phyloP scores from a whole-genome alignment of 129 eudicot genomes.

The Flaveria brownii region DNA sequence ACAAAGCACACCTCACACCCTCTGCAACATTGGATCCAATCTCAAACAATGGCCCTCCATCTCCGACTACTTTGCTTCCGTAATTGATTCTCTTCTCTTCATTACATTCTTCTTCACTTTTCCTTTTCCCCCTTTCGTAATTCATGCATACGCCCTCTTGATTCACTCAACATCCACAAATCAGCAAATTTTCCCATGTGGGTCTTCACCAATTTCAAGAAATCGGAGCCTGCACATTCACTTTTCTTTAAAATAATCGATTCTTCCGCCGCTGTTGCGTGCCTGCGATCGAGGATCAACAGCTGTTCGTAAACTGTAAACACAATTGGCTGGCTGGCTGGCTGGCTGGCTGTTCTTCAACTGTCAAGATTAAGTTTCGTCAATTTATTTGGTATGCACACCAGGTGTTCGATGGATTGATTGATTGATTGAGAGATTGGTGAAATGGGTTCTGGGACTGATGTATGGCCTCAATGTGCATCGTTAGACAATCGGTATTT shows the following conservation, averaged over 20 bases:
- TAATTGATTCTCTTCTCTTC: conserved; percentile 32
- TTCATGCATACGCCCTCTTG: too few species aligned
- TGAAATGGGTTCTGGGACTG: conserved; percentile 63
- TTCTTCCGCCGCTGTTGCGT: not conserved
- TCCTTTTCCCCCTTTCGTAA: conserved; percentile 5
- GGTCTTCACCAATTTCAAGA: conserved; percentile 30
- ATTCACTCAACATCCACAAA: conserved; percentile 10
- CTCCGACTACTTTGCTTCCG: conserved; percentile 47
- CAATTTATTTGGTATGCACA: conserved; percentile 21
- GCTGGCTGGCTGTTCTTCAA: conserved; percentile 38
- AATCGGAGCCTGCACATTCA: not conserved
- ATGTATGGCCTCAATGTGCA: conserved; percentile 48
- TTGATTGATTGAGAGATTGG: conserved; percentile 18
- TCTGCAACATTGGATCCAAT: conserved; percentile 5
- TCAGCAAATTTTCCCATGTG: conserved; percentile 17
- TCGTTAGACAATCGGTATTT: conserved; percentile 47
- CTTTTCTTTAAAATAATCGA: not conserved
- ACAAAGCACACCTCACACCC: too few species aligned
- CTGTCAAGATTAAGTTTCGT: conserved; percentile 11
- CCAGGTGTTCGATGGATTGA: conserved; percentile 37
- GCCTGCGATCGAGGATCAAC: conserved; percentile 18
- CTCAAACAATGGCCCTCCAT: conserved; percentile 41
- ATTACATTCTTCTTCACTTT: conserved; percentile 23
- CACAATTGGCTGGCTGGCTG: conserved; percentile 32
- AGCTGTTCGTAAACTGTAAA: conserved; percentile 31